Base-by-base conservation (phyloP, 768 basidiomycete genomes). In the Tremella fuciformis region DNA sequence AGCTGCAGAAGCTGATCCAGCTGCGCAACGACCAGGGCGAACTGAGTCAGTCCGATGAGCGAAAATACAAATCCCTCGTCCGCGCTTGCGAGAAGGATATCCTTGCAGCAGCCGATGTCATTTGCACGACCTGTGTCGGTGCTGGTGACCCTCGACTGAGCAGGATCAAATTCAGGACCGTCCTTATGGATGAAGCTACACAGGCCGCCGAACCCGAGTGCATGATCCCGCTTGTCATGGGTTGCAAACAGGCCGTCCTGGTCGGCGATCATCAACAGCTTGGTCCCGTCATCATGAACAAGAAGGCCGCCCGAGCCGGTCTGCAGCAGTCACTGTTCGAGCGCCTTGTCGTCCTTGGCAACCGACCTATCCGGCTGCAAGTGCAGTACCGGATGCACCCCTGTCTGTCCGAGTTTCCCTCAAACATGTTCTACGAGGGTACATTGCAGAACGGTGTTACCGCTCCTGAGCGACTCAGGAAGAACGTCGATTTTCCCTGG, bases 331-430 rank as follows among this genome's bases (percentile, higher is more conserved):
- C 96, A 0, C 85, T 99, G 18, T 99, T 99, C 68, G 96, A 99
- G 76, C 88, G 96, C 46, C 86, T 99, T 48, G 92, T 99, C 62
- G 83, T 97, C 46, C 86, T 98, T 58, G 86, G 87, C 29, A 99
- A 99, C 77, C 84, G 92, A 25, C 96, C 96, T 19, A 99, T 99
- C 72, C 91, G 96, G 55, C 85, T 99, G 25, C 94, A 98, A 79
- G 96, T 99, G 25, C 96, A 99, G 78, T 99, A 99, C 74, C 93
- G 96, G 77, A 99, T 99, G 96, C 96, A 99, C 76, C 96, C 96
- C 8, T 98, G 94, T 77, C 82, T 98, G 53, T 98, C 96, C 44
- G 93, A 98, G 78, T 99, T 99, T 81, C 94, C 96, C 1, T 94
- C 91, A 59, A 99, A 99, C 79, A 99, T 99, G 96, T 98, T 99